Evolutionary conservation across 345 rosid species (phyloP), one percentile per base, ranked within the genome.

Genomic region (Eucalyptus paniculata): DNA sequence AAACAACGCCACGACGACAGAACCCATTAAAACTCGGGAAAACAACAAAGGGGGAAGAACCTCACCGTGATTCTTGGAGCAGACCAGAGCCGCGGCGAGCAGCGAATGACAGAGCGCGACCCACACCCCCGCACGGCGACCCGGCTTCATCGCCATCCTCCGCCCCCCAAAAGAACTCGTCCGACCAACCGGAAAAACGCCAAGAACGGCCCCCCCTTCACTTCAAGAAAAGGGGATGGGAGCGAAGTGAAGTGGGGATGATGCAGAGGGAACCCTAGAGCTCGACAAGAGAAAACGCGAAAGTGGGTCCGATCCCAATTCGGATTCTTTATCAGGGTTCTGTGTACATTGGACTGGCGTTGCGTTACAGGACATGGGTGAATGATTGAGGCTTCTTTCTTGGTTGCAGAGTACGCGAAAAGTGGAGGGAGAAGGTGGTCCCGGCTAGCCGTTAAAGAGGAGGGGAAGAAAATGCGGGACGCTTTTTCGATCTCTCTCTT

Each of bases 21-120:
- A 86, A 50, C 1, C 60, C 42, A 8, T 24, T 28, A 85, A 42
- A 6, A 44, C 11, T 7, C 11, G 44, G 8, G 26, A 18, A 13
- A 60, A 15, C 21, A 10, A 53, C 50, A 47, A n/a, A 50, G 51
- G 80, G 60, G 34, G 87, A 21, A 56, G 23, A 37, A 42, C 87
- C 49, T 89, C 94, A 97, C 97, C 97, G 81, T 93, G 93, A 62
- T 89, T 86, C 49, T 92, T 93, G 94, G 96, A 94, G 94, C 77
- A 89, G 93, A 94, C 97, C 86, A 86, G 88, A 88, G 92, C 89
- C 42, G 94, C 50, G 58, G 94, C 92, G 58, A 92, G 92, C 34
- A 94, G 93, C 90, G 86, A 90, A 88, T 44, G 86, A 85, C 60
- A 58, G 37, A 94, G 90, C 34, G 89, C 87, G 60, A 90, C 89